Conservation (phyloP, 192 early-diverging fungal species). For the Linnemannia hyalina region DNA sequence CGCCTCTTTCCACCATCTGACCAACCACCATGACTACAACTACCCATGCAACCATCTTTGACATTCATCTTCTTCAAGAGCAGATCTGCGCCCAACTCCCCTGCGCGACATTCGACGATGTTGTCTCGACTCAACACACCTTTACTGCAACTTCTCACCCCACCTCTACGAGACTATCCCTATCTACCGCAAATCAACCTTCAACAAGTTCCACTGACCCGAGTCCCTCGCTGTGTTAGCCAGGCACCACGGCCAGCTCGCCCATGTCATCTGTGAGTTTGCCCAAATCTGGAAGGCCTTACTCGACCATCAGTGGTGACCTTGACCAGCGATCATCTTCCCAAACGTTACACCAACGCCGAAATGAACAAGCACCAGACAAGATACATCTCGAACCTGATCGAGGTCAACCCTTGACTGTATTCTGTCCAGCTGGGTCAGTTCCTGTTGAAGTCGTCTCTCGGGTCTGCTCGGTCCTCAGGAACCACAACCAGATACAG, state of each 20-base stretch:
- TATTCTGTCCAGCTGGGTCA: not conserved
- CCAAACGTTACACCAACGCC: not conserved
- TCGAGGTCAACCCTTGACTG: not conserved
- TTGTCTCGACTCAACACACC: slow-evolving; percentile 2
- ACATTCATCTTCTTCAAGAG: slow-evolving; percentile 13
- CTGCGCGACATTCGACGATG: slow-evolving; percentile 8
- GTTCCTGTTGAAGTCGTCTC: not conserved
- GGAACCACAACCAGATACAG: not conserved
- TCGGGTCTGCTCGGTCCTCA: not conserved
- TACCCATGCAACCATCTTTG: slow-evolving; percentile 1
- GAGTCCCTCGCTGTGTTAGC: not conserved
- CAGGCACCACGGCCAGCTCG: not conserved
- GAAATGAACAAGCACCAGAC: not conserved
- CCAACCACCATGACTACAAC: not conserved
- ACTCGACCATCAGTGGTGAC: not conserved
- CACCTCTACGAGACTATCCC: slow-evolving; percentile 1
- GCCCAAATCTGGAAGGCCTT: slow-evolving; percentile 14
- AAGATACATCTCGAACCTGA: not conserved
- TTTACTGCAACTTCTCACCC: slow-evolving; percentile 12
- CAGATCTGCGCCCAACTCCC: slow-evolving; percentile 16
- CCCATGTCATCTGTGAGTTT: not conserved
- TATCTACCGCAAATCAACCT: slow-evolving; percentile 5
- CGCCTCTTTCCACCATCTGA: too few relatives aligned
- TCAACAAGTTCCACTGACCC: slow-evolving; percentile 5
- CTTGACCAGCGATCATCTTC: not conserved